Conservation (phyloP, 495 filamentous ascomycete species). For the Daldinia loculata region DNA sequence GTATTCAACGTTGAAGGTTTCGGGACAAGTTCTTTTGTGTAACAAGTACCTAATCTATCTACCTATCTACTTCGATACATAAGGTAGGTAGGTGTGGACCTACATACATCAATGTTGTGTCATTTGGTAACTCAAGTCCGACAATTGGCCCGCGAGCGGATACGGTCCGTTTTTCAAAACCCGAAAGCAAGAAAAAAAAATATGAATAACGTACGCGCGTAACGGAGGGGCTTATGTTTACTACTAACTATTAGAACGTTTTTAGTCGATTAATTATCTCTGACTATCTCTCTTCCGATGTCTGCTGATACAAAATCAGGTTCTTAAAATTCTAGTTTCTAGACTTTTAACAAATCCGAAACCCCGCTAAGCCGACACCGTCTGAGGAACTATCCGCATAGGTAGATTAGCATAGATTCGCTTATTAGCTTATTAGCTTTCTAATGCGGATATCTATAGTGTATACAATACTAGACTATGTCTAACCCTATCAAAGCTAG, state of each 20-base stretch:
- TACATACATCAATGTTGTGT: not conserved
- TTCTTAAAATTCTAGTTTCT: not conserved
- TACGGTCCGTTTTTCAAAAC: not conserved
- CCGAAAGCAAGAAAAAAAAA: not conserved
- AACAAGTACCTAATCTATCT: not conserved
- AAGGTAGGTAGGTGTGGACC: too few species aligned
- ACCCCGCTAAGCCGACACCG: constrained; percentile 35
- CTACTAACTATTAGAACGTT: not conserved
- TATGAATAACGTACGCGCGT: not conserved
- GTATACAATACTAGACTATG: not conserved
- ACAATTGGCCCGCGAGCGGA: not conserved
- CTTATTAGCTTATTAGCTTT: not conserved
- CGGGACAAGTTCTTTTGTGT: not conserved
- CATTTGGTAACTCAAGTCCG: not conserved
- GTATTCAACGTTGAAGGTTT: too few species aligned
- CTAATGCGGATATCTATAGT: constrained; percentile 24
- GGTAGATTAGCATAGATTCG: constrained; percentile 19
- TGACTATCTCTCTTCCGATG: not conserved
- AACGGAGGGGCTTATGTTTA: not conserved
- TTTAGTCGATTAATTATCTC: not conserved
- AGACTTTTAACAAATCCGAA: constrained; percentile 13
- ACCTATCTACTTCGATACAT: not conserved
- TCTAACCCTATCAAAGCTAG: constrained; percentile 28
- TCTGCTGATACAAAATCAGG: not conserved
- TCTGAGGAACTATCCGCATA: constrained; percentile 25